A percentile compares a stretch with the other conserved stretches of the same genome.
These are phyloP conservation scores for Gypsophila paniculata DNA, from an alignment of 179 eudicot genomes.

Conservation along the genomic window DNA sequence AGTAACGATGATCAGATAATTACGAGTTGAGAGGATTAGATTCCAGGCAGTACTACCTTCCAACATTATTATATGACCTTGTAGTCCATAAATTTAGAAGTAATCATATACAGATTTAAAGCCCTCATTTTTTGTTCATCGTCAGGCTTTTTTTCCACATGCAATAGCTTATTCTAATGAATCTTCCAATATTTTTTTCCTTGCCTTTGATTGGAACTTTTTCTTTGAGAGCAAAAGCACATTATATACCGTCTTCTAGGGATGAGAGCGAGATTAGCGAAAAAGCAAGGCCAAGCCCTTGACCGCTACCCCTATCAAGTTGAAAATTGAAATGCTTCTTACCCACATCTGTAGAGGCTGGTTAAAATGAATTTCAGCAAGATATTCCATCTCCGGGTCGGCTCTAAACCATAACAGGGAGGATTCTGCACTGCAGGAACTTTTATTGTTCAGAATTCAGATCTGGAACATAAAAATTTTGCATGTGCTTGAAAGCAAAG, in stretches of 20 bases:
- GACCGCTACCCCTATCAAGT: slow-evolving; percentile 1
- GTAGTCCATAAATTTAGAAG: neutral
- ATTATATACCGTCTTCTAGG: neutral
- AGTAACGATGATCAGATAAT: neutral
- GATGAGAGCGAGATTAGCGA: slow-evolving; percentile 3
- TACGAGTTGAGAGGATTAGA: neutral
- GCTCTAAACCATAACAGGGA: slow-evolving; percentile 93
- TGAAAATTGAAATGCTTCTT: slow-evolving; percentile 29
- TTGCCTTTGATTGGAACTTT: neutral
- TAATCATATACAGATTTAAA: neutral
- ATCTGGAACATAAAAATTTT: neutral
- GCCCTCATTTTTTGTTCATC: neutral
- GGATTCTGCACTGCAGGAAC: slow-evolving; percentile 69
- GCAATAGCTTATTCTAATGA: neutral
- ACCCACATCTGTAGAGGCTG: slow-evolving; percentile 99
- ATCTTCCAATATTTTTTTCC: neutral
- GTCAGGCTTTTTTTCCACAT: neutral
- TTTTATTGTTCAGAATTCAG: slow-evolving; percentile 9
- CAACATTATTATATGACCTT: neutral
- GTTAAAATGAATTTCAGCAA: slow-evolving; percentile 81
- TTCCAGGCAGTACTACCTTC: neutral
- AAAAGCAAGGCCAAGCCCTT: neutral
- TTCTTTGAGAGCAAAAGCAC: neutral
- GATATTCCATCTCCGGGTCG: slow-evolving; percentile 98
- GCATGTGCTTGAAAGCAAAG: neutral